phyloP scores from a whole-genome alignment of 169 alveolate species.

The Eimeria brunetti region DNA sequence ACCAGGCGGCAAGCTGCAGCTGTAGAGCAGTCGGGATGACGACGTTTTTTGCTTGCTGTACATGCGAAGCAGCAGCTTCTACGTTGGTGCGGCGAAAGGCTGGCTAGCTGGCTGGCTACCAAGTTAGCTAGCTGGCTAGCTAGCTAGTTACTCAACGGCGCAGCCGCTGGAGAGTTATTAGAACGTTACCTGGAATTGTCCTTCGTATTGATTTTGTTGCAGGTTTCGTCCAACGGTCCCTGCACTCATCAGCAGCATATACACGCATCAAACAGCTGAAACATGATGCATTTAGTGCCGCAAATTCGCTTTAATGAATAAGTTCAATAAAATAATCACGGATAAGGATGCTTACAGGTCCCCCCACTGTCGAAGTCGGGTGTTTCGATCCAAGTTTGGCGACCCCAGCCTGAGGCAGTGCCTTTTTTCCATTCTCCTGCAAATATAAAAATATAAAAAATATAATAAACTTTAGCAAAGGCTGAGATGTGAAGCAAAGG shows the following conservation, averaged over 20 bases:
- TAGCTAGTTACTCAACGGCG: no score
- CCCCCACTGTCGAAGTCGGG: constrained; percentile 48
- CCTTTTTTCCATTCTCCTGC: constrained; percentile 60
- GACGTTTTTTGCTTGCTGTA: not conserved
- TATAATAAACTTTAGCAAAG: not conserved
- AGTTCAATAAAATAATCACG: not conserved
- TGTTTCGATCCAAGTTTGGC: constrained; percentile 60
- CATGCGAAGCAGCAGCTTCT: not conserved
- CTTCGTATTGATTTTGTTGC: constrained; percentile 67
- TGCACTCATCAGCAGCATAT: not conserved
- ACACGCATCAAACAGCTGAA: not conserved
- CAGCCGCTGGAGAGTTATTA: not conserved
- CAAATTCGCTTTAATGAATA: not conserved
- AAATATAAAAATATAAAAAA: no score
- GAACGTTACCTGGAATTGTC: constrained; percentile 26
- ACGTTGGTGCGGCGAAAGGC: not conserved
- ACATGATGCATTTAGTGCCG: not conserved
- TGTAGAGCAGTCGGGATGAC: not conserved
- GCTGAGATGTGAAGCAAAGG: not conserved
- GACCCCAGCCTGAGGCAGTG: constrained; percentile 62
- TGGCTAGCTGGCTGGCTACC: no score
- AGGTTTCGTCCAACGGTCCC: constrained; percentile 69
- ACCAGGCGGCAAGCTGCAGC: not conserved
- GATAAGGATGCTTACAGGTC: not conserved
- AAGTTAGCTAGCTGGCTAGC: not conserved